Percentiles rank a stretch among this genome's conserved stretches.
Evolutionary conservation across 345 rosid genomes (phyloP).

Genomic region (Syzygium grande): DNA sequence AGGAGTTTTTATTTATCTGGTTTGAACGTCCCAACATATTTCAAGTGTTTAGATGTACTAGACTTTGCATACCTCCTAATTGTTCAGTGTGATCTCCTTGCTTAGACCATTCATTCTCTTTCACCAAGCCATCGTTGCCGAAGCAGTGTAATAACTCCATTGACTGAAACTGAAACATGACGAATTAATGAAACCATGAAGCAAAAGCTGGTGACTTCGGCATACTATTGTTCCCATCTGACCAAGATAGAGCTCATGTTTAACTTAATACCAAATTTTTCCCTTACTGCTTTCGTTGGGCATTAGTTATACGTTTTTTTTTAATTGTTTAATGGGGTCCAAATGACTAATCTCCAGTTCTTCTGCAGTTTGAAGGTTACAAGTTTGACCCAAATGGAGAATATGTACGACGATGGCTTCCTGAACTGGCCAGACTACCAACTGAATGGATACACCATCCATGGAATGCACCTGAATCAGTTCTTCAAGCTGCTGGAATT

Average conservation of each 20-base stretch:
- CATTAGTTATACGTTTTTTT: background rate
- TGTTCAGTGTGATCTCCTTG: background rate
- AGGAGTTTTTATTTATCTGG: background rate
- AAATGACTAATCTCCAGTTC: background rate
- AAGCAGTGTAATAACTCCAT: background rate
- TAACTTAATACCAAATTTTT: background rate
- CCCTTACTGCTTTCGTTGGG: background rate
- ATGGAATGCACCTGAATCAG: slow-evolving; percentile 90
- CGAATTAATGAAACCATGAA: background rate
- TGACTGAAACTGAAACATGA: background rate
- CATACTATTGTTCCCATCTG: background rate
- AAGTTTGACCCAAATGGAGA: slow-evolving; percentile 91
- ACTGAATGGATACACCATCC: slow-evolving; percentile 99
- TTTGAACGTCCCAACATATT: background rate
- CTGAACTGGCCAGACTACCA: slow-evolving; percentile 92
- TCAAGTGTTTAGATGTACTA: background rate
- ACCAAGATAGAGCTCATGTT: background rate
- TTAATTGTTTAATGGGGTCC: background rate
- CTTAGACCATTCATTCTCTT: background rate
- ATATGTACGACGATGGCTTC: slow-evolving; percentile 96
- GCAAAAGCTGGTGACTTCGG: background rate
- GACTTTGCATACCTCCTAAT: background rate
- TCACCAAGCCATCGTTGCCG: background rate
- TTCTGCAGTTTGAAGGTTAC: slow-evolving; percentile 81
- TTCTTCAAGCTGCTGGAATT: slow-evolving; percentile 95